These are phyloP conservation scores for Cryptococcus sp. DNA, from an alignment of 1,284 basidiomycete genomes.

Conservation along the genomic window DNA sequence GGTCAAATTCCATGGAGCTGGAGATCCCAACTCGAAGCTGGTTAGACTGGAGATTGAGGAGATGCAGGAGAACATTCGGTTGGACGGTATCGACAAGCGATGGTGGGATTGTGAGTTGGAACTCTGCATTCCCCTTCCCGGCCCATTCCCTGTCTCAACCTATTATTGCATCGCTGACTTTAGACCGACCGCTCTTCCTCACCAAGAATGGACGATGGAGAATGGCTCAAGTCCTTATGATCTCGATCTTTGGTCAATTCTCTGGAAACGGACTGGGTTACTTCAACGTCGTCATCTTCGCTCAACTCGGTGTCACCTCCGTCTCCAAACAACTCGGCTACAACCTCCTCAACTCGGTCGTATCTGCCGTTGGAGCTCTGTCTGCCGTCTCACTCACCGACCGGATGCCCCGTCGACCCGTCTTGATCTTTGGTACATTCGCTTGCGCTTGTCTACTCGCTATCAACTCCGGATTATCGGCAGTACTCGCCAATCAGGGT, in stretches of 20 bases:
- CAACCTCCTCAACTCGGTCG: constrained; percentile 55
- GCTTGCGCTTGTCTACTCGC: constrained; percentile 27
- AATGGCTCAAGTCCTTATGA: constrained; percentile 38
- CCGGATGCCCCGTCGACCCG: constrained; percentile 27
- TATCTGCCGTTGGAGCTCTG: constrained; percentile 54
- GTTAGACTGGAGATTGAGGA: constrained; percentile 55
- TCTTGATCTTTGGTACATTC: constrained; percentile 33
- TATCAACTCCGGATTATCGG: constrained; percentile 33
- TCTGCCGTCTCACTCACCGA: constrained; percentile 27
- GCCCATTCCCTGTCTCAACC: too few species aligned
- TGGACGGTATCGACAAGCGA: constrained; percentile 58
- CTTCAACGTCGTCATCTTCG: constrained; percentile 45
- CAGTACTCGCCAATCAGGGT: constrained; percentile 22
- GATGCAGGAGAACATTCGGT: constrained; percentile 53
- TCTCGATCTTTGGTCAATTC: constrained; percentile 50
- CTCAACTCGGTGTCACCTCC: constrained; percentile 24
- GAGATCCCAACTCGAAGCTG: constrained; percentile 10
- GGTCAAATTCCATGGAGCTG: constrained; percentile 29
- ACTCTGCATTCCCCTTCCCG: neutral
- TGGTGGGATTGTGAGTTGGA: constrained; percentile 50
- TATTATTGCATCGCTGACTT: too few species aligned
- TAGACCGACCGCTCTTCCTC: constrained; percentile 29
- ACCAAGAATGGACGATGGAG: constrained; percentile 30
- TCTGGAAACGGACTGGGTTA: constrained; percentile 51
- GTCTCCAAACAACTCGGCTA: constrained; percentile 49